Percentiles rank a stretch among this genome's conserved stretches.
Conservation (phyloP, 169 alveolate genomes). For the Plasmodium vivax region DNA sequence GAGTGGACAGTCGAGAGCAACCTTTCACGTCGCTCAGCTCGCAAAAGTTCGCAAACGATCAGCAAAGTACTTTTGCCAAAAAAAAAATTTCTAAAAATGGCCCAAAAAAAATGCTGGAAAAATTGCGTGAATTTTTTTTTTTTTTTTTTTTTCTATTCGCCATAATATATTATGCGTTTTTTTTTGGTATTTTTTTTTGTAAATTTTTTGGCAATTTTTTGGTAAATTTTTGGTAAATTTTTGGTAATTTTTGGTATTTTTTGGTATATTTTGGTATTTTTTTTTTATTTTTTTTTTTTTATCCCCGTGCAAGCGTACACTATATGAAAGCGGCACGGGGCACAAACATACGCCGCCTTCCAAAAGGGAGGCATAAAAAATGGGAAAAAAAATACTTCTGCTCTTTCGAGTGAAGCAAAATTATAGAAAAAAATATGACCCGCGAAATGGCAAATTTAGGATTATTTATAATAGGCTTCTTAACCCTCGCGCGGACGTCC, state of each 20-base stretch:
- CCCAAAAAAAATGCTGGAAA: background rate
- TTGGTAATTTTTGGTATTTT: no score
- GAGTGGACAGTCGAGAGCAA: background rate
- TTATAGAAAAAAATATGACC: background rate
- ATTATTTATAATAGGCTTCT: background rate
- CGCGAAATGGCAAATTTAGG: background rate
- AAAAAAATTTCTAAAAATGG: background rate
- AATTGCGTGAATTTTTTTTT: background rate
- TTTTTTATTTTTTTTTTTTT: background rate
- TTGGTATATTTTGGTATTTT: background rate
- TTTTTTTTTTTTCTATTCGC: background rate
- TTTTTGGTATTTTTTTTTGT: no score
- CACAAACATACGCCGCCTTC: background rate
- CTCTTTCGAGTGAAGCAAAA: background rate
- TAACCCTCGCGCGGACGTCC: background rate
- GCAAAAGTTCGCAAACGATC: background rate
- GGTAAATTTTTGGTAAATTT: no score
- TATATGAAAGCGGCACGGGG: background rate
- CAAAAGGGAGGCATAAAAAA: background rate
- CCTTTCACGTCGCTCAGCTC: background rate
- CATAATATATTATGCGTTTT: no score
- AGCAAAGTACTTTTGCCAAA: background rate
- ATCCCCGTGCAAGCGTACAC: background rate
- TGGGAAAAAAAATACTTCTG: background rate
- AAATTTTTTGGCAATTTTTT: no score